A percentile compares a stretch with the other conserved stretches of the same genome.
These are phyloP conservation scores for Blastocystis sp. DNA, from an alignment of 352 stramenopile species.

Conservation along the genomic window DNA sequence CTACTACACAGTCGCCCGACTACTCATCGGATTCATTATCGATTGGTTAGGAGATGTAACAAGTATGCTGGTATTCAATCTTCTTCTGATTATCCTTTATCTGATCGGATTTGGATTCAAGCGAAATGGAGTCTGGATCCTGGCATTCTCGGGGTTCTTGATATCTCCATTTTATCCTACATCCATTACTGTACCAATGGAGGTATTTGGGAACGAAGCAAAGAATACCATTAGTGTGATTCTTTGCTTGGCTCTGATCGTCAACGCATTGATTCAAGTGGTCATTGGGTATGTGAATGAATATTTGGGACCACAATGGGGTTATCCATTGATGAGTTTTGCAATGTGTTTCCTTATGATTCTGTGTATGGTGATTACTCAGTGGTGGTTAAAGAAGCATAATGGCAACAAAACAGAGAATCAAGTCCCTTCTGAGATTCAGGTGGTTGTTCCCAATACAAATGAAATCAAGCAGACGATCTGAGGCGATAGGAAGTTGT, in stretches of 20 bases:
- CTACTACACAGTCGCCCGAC: slow-evolving; percentile 32
- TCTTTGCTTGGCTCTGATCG: slow-evolving; percentile 13
- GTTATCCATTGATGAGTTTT: slow-evolving; percentile 23
- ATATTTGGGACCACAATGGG: slow-evolving; percentile 21
- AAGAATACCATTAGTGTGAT: slow-evolving; percentile 57
- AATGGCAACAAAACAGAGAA: background rate
- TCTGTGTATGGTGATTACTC: slow-evolving; percentile 7
- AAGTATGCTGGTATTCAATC: slow-evolving; percentile 22
- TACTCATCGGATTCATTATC: slow-evolving; percentile 40
- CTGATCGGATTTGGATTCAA: background rate
- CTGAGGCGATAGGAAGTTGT: no score
- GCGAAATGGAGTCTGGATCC: slow-evolving; percentile 11
- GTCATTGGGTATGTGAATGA: slow-evolving; percentile 51
- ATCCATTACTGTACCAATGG: slow-evolving; percentile 14
- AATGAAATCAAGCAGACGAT: background rate
- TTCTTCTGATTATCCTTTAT: slow-evolving; percentile 22
- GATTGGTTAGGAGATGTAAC: slow-evolving; percentile 10
- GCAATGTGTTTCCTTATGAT: slow-evolving; percentile 25
- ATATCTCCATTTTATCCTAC: slow-evolving; percentile 54
- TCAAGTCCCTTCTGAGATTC: background rate
- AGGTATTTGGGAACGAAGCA: slow-evolving; percentile 43
- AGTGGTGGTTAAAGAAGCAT: background rate
- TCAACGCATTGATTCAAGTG: slow-evolving; percentile 42
- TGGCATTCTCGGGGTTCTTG: slow-evolving; percentile 25
- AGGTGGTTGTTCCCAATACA: background rate